Conservation (phyloP, 2,329 filamentous ascomycete species). For the Cadophora gregata region DNA sequence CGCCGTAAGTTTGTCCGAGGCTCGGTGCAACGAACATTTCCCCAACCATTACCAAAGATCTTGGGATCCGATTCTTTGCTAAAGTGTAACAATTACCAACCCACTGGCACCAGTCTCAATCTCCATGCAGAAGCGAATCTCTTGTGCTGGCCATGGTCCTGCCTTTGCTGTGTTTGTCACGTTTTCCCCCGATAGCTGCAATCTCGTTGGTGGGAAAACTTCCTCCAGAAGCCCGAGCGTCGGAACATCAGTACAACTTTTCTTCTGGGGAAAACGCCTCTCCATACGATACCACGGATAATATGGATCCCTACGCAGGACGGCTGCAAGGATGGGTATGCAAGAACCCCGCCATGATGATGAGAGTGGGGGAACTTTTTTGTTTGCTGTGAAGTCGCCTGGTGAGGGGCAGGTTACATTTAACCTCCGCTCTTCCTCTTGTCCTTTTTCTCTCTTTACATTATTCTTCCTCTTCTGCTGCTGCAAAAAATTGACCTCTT, state of each 20-base stretch:
- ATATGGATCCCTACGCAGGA: slow-evolving; percentile 17
- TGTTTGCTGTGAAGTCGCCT: slow-evolving; percentile 13
- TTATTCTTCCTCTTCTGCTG: slow-evolving; percentile 1
- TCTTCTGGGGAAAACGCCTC: slow-evolving; percentile 12
- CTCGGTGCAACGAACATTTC: background rate
- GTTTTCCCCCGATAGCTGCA: background rate
- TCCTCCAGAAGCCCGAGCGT: slow-evolving; percentile 4
- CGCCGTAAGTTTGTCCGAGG: background rate
- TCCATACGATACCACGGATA: slow-evolving; percentile 22
- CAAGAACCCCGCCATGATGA: slow-evolving; percentile 23
- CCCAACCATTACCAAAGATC: background rate
- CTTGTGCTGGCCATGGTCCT: background rate
- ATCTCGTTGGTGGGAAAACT: slow-evolving; percentile 20
- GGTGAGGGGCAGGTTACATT: slow-evolving; percentile 9
- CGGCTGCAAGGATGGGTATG: slow-evolving; percentile 14
- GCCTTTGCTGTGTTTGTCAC: background rate
- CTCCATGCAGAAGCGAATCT: background rate
- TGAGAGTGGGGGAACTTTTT: slow-evolving; percentile 7
- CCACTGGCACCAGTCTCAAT: background rate
- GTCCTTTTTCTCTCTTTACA: background rate
- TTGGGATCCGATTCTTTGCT: background rate
- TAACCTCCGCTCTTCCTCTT: slow-evolving; percentile 11
- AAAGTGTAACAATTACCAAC: background rate
- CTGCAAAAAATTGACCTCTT: background rate
- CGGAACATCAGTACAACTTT: slow-evolving; percentile 7